phyloP scores from a whole-genome alignment of 2,329 filamentous ascomycete species.

The Tolypocladium album region DNA sequence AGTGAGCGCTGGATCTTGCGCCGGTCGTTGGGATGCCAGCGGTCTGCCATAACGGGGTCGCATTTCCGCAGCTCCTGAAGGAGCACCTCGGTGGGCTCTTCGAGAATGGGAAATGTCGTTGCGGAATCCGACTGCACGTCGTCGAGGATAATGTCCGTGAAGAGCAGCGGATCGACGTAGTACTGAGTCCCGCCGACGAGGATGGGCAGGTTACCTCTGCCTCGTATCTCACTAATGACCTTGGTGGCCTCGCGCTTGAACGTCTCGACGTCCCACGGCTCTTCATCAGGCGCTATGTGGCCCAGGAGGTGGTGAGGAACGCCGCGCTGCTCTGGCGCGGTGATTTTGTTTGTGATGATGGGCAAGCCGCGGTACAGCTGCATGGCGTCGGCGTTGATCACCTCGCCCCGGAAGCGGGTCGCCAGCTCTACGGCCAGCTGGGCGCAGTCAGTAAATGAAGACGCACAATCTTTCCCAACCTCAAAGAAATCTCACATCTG shows the following conservation, averaged over 20 bases:
- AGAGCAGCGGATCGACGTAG: constrained; percentile 82
- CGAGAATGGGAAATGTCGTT: constrained; percentile 55
- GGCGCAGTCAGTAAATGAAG: constrained; percentile 1
- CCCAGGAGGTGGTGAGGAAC: constrained; percentile 84
- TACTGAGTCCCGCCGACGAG: constrained; percentile 93
- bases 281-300: constrained; percentile 61
- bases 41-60: constrained; percentile 78
- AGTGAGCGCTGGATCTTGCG: constrained; percentile 85
- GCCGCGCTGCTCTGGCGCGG: constrained; percentile 60
- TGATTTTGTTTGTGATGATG: constrained; percentile 92
- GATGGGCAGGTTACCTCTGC: constrained; percentile 72
- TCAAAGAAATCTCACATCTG: constrained; percentile 51
- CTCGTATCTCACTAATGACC: constrained; percentile 67
- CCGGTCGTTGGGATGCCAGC: constrained; percentile 89
- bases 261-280: constrained; percentile 71
- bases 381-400: constrained; percentile 98
- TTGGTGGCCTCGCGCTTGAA: constrained; percentile 62
- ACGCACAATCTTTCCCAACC: neutral
- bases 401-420: constrained; percentile 72
- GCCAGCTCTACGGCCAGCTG: constrained; percentile 88
- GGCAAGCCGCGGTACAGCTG: constrained; percentile 89
- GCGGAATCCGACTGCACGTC: constrained; percentile 24
- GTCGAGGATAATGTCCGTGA: constrained; percentile 49
- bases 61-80: constrained; percentile 64
- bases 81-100: constrained; percentile 60